Conservation (phyloP, 2,329 filamentous ascomycete species). For the Penicillium sp. region DNA sequence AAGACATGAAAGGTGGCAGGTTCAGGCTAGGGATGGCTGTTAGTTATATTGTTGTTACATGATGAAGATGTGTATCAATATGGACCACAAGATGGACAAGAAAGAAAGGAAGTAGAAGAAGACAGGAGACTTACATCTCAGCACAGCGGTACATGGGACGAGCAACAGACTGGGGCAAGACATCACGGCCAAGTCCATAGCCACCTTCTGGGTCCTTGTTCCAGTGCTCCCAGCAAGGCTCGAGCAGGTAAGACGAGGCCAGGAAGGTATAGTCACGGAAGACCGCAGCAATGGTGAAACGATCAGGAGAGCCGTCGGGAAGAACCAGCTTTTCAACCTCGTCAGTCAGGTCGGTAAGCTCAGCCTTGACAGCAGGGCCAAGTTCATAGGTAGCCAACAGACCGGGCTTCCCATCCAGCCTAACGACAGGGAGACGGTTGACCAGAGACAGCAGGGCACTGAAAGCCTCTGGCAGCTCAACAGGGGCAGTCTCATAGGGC, state of each 20-base stretch:
- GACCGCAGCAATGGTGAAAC: constrained; percentile 77
- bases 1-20: constrained; percentile 93
- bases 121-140: constrained; percentile 66
- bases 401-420: constrained; percentile 67
- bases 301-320: constrained; percentile 57
- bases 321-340: constrained; percentile 65
- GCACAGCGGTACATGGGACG: constrained; percentile 79
- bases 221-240: constrained; percentile 81
- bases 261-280: constrained; percentile 93
- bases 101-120: neutral
- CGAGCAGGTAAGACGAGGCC: constrained; percentile 82
- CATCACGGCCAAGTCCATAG: constrained; percentile 74
- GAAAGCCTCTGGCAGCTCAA: constrained; percentile 69
- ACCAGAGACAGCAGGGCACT: constrained; percentile 68
- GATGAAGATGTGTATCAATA: neutral
- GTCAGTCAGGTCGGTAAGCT: constrained; percentile 72
- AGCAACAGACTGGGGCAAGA: constrained; percentile 71
- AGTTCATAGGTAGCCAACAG: constrained; percentile 72
- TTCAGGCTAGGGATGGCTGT: constrained; percentile 50
- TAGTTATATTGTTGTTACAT: constrained; percentile 12
- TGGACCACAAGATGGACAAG: neutral
- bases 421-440: constrained; percentile 75
- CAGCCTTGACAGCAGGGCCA: constrained; percentile 69
- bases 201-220: constrained; percentile 56
- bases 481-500: constrained; percentile 38